Conservation (phyloP, 1,284 basidiomycete genomes). For the Hymenochaete sp. region DNA sequence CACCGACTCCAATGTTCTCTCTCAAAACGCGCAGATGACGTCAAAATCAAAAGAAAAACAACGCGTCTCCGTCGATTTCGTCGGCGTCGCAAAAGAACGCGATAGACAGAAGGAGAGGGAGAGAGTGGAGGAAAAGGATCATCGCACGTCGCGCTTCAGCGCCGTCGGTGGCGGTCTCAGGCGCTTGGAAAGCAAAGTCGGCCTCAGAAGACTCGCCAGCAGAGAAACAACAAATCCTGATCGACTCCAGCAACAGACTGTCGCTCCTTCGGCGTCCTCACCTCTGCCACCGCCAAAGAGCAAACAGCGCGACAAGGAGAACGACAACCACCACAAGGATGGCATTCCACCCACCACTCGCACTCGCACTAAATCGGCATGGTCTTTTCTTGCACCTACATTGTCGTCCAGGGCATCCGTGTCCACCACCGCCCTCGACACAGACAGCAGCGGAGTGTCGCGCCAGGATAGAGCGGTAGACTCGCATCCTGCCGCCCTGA, state of each 20-base stretch:
- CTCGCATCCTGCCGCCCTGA: neutral
- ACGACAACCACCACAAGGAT: slow-evolving; percentile 3
- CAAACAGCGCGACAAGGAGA: slow-evolving; percentile 6
- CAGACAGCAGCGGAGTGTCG: neutral
- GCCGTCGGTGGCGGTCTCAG: slow-evolving; percentile 6
- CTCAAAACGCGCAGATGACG: neutral
- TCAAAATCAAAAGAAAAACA: slow-evolving; percentile 8
- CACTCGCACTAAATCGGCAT: slow-evolving; percentile 7
- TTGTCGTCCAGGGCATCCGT: slow-evolving; percentile 2
- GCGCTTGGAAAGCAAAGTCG: slow-evolving; percentile 12
- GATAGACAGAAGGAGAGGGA: slow-evolving; percentile 8
- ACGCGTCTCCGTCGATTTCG: slow-evolving; percentile 12
- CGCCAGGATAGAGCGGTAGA: neutral
- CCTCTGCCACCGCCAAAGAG: neutral
- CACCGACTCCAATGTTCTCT: slow-evolving; percentile 5
- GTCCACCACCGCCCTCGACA: slow-evolving; percentile 5
- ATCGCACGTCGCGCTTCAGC: slow-evolving; percentile 8
- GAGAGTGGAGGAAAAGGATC: slow-evolving; percentile 1
- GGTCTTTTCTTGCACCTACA: slow-evolving; percentile 12
- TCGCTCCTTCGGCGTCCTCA: neutral
- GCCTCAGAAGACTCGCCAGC: slow-evolving; percentile 8
- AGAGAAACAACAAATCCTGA: slow-evolving; percentile 3
- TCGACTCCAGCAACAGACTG: neutral
- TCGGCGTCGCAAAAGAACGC: neutral
- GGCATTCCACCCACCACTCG: neutral